Evolutionary conservation across 305 asterid species (phyloP).

Genomic region (Fraxinus ornus): DNA sequence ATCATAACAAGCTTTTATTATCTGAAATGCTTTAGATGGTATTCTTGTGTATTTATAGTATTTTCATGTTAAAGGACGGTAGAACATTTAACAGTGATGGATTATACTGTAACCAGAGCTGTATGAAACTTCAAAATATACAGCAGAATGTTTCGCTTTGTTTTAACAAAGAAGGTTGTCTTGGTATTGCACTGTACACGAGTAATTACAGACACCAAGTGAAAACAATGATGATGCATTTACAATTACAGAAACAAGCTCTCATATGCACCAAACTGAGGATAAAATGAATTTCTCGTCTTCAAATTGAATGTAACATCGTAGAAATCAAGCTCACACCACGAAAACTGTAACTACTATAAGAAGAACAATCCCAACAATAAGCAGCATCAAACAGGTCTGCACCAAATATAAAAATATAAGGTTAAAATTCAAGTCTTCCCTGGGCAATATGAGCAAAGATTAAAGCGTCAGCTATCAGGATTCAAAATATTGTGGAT

Average conservation of each 20-base stretch:
- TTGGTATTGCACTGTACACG: not conserved
- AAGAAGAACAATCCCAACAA: constrained; percentile 27
- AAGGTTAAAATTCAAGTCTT: not conserved
- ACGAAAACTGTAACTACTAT: constrained; percentile 26
- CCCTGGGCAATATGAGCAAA: not conserved
- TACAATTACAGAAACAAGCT: not conserved
- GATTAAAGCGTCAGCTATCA: not conserved
- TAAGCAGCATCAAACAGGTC: constrained; percentile 33
- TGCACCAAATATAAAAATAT: constrained; percentile 16
- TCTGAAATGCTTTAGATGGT: not conserved
- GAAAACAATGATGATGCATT: not conserved
- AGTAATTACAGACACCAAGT: not conserved
- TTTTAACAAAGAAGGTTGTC: not conserved
- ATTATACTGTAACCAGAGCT: not conserved
- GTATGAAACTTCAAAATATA: not conserved
- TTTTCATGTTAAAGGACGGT: not conserved
- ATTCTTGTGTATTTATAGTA: not conserved
- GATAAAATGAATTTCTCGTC: constrained; percentile 3
- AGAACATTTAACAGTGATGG: not conserved
- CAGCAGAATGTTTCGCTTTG: not conserved
- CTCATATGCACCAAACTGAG: not conserved
- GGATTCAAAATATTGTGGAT: not conserved
- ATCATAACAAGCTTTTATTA: not conserved
- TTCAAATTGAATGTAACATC: not conserved
- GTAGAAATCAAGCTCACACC: constrained; percentile 6